These are phyloP conservation scores for Neonectria hederae DNA, from an alignment of 2,329 filamentous ascomycete species.

Conservation along the genomic window DNA sequence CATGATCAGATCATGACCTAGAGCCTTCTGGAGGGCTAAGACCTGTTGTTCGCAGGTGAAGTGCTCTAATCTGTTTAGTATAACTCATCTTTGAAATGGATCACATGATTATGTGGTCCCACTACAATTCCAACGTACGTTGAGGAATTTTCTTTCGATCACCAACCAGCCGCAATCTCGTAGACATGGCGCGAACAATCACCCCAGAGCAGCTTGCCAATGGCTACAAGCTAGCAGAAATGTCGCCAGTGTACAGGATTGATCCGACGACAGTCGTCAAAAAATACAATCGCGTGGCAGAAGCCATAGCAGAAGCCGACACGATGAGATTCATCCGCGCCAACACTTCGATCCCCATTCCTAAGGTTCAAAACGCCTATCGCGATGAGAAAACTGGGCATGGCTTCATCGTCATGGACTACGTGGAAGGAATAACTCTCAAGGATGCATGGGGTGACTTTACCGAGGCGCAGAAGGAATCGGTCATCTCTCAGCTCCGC, in stretches of 20 bases:
- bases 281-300: background rate
- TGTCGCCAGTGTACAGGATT: background rate
- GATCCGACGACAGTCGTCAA: background rate
- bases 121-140: too few species aligned
- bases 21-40: too few species aligned
- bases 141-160: too few species aligned
- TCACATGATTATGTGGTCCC: too few species aligned
- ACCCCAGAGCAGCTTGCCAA: background rate
- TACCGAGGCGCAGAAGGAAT: conserved; percentile 24
- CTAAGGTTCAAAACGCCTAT: conserved; percentile 23
- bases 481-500: conserved; percentile 32
- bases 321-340: conserved; percentile 11
- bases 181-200: background rate
- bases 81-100: too few species aligned
- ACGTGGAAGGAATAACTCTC: conserved; percentile 29
- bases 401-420: conserved; percentile 33
- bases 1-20: too few species aligned
- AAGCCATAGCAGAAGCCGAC: conserved; percentile 13
- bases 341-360: conserved; percentile 23
- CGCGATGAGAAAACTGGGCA: conserved; percentile 19
- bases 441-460: conserved; percentile 25
- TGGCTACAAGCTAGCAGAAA: background rate
- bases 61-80: too few species aligned
- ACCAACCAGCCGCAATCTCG: background rate
- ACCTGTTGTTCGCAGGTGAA: too few species aligned